Evolutionary conservation across 768 basidiomycete genomes (phyloP).

Genomic region (Boletus tomentosulus): DNA sequence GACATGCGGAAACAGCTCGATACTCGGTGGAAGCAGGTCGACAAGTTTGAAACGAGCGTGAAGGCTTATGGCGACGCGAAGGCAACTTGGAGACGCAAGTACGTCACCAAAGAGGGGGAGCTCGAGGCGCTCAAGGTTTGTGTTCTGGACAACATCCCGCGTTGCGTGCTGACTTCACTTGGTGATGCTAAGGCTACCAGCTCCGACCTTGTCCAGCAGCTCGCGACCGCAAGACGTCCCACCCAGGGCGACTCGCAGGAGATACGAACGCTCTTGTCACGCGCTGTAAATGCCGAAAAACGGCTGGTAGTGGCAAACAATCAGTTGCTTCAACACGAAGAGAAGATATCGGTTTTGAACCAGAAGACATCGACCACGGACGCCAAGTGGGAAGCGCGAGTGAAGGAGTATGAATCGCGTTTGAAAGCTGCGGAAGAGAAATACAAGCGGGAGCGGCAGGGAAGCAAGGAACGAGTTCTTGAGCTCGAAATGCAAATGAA

Average conservation of each 20-base stretch:
- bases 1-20: constrained; percentile 88
- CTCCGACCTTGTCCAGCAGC: constrained; percentile 67
- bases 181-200: constrained; percentile 54
- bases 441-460: constrained; percentile 90
- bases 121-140: constrained; percentile 78
- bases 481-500: constrained; percentile 72
- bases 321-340: constrained; percentile 79
- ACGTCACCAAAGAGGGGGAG: constrained; percentile 83
- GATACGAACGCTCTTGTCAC: constrained; percentile 61
- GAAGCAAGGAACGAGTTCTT: constrained; percentile 77
- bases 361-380: constrained; percentile 71
- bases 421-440: constrained; percentile 84
- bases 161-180: not conserved
- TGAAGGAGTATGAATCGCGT: constrained; percentile 84
- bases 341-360: constrained; percentile 72
- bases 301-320: constrained; percentile 83
- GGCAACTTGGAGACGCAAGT: constrained; percentile 77
- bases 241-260: constrained; percentile 62
- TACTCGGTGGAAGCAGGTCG: constrained; percentile 84
- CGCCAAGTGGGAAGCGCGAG: constrained; percentile 90
- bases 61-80: constrained; percentile 82
- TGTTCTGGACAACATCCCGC: not conserved
- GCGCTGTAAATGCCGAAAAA: constrained; percentile 82
- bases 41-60: constrained; percentile 84
- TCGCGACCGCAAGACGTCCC: constrained; percentile 58